These are phyloP conservation scores for Miscanthus sacchariflorus DNA, from an alignment of 202 grass and related monocot species.

Conservation along the genomic window DNA sequence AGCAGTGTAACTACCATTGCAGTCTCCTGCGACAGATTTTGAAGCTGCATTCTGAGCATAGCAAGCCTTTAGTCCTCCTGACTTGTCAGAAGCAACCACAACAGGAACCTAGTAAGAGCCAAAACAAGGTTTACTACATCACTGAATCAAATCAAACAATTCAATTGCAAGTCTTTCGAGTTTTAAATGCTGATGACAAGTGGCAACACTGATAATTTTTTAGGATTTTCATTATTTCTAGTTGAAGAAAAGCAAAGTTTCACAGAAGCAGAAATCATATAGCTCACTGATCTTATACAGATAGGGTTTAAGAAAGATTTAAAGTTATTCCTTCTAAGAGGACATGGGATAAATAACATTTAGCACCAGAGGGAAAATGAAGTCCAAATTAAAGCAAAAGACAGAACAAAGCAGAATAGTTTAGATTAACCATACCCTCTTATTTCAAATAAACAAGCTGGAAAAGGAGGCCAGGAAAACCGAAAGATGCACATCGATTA, in stretches of 20 bases:
- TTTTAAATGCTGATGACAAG: constrained; percentile 24
- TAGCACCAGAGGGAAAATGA: constrained; percentile 29
- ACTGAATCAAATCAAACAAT: constrained; percentile 16
- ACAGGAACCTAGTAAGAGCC: constrained; percentile 49
- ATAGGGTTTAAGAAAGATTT: not conserved
- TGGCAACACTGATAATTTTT: not conserved
- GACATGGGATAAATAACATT: not conserved
- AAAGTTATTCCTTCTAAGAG: constrained; percentile 17
- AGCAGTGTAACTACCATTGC: constrained; percentile 30
- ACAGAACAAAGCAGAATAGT: constrained; percentile 29
- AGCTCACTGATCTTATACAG: constrained; percentile 23
- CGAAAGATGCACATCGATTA: constrained; percentile 1
- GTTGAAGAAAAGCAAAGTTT: not conserved
- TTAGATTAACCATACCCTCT: constrained; percentile 1
- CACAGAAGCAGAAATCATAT: constrained; percentile 3
- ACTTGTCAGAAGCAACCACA: constrained; percentile 41
- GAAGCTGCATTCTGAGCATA: constrained; percentile 45
- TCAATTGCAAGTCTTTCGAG: constrained; percentile 4
- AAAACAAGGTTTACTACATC: constrained; percentile 31
- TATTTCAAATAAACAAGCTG: constrained; percentile 36
- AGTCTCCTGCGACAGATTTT: constrained; percentile 46
- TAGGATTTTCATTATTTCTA: not conserved
- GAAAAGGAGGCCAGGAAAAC: constrained; percentile 12
- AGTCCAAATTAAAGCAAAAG: constrained; percentile 25
- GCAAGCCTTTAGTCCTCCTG: constrained; percentile 41